A percentile compares a stretch with the other conserved stretches of the same genome.
These are phyloP conservation scores for Penicillium sp. DNA, from an alignment of 2,329 filamentous ascomycete genomes.

Conservation along the genomic window DNA sequence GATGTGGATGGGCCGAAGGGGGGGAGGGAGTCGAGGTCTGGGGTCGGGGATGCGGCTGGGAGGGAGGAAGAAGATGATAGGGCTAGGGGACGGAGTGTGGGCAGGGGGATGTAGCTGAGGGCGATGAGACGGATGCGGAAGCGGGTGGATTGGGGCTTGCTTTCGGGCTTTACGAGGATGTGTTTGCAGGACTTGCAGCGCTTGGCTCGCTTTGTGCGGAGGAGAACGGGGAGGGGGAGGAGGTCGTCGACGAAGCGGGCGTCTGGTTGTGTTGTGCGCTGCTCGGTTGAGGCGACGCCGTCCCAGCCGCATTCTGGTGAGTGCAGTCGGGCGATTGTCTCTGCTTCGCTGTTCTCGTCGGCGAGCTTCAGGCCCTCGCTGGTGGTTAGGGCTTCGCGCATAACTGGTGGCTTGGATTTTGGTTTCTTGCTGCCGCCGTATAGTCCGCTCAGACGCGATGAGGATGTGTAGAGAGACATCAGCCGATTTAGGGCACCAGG, in stretches of 20 bases:
- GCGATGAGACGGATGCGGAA: constrained; percentile 93
- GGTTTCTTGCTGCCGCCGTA: constrained; percentile 58
- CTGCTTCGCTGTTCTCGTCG: constrained; percentile 57
- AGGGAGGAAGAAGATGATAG: constrained; percentile 34
- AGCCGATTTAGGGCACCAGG: constrained; percentile 80
- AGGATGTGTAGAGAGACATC: constrained; percentile 77
- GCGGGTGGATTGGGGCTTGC: constrained; percentile 80
- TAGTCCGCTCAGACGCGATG: constrained; percentile 52
- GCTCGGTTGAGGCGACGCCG: constrained; percentile 54
- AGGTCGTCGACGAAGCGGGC: constrained; percentile 68
- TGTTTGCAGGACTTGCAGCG: constrained; percentile 89
- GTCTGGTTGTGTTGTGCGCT: constrained; percentile 50
- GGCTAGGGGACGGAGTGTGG: constrained; percentile 61
- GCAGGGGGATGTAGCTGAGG: constrained; percentile 77
- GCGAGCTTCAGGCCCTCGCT: constrained; percentile 68
- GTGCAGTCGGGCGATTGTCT: constrained; percentile 58
- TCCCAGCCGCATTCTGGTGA: constrained; percentile 57
- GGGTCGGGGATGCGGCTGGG: constrained; percentile 22
- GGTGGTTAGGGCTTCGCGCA: constrained; percentile 71
- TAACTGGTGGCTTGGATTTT: constrained; percentile 64
- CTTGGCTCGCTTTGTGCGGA: constrained; percentile 90
- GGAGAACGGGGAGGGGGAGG: constrained; percentile 73
- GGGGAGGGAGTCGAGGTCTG: constrained; percentile 48
- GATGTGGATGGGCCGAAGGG: constrained; percentile 64
- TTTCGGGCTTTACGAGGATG: constrained; percentile 90